Evolutionary conservation across 2,329 filamentous ascomycete species (phyloP), one percentile per base, ranked within the genome.

Genomic region (Lachnellula occidentalis): DNA sequence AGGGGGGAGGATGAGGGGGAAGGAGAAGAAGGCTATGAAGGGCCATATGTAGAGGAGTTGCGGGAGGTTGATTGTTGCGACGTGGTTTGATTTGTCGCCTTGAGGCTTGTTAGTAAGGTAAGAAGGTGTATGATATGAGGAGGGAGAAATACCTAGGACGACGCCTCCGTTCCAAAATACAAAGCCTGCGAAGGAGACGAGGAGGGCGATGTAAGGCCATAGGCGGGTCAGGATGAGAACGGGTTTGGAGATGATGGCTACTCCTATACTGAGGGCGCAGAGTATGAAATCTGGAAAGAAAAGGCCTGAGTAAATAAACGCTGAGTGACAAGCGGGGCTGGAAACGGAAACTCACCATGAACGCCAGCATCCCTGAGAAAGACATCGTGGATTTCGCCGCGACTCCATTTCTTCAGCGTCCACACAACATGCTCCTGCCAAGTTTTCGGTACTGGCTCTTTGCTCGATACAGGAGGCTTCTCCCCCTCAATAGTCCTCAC

Each of bases 31-130:
- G 36, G 82, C 74, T 55, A 95, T 85, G 58, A 95, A 88, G 0
- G 92, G 87, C 88, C 91, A 96, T 61, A 97, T 86, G 67, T 99
- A 99, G 17, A 97, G 85, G 81, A 99, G 88, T 72, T 99, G 94
- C 0, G 92, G 81, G 5, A 94, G 73, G 67, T 99, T 92, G 12
- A 97, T 74, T 1, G 91, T 94, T 0, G 92, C 91, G 34, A 94
- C 79, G 66, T 99, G 94, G 67, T 96, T 96, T 24, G 89, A 86
- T 73, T 96, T 97, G 72, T 99, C 94, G 37, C 92, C 89, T 27
- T 90, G n/a, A 9, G 3, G 21, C 21, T 47, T 6, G 22, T 14
- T 43, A 55, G 17, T 22, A 41, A 42, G 47, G 54, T 47, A 41
- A 6, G 17, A n/a, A 12, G 19, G 19, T 22, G 49, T 50, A 15